Percentiles rank a stretch among this genome's conserved stretches.
phyloP scores from a whole-genome alignment of 805 yeast genomes.

The Candida easanensis region DNA sequence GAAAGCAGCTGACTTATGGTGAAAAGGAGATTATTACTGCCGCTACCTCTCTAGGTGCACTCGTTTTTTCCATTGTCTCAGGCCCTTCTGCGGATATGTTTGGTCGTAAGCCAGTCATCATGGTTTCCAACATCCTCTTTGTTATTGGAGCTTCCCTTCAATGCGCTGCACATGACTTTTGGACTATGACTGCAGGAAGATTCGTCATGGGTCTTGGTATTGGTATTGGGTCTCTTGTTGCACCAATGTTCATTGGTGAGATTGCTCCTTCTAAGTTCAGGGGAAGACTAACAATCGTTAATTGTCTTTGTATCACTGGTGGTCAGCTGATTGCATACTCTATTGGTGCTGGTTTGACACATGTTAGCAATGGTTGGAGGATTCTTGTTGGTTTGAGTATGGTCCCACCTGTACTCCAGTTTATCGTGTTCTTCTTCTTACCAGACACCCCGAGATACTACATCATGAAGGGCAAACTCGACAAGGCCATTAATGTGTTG shows the following conservation, averaged over 20 bases:
- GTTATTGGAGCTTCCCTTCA: slow-evolving; percentile 83
- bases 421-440: slow-evolving; percentile 70
- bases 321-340: slow-evolving; percentile 94
- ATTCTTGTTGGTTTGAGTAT: slow-evolving; percentile 84
- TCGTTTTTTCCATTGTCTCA: slow-evolving; percentile 72
- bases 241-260: slow-evolving; percentile 89
- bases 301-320: slow-evolving; percentile 86
- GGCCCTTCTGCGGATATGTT: slow-evolving; percentile 78
- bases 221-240: slow-evolving; percentile 87
- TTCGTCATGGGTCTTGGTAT: slow-evolving; percentile 84
- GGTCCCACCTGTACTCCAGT: slow-evolving; percentile 80
- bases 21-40: slow-evolving; percentile 88
- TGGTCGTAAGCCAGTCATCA: slow-evolving; percentile 81
- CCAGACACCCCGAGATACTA: slow-evolving; percentile 95
- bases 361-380: slow-evolving; percentile 86
- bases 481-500: slow-evolving; percentile 66
- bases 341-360: slow-evolving; percentile 80
- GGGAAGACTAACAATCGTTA: slow-evolving; percentile 85
- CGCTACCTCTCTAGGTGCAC: slow-evolving; percentile 91
- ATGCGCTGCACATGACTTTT: slow-evolving; percentile 71
- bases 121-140: slow-evolving; percentile 81
- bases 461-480: slow-evolving; percentile 63
- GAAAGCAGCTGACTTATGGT: slow-evolving; percentile 58
- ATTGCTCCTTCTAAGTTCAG: slow-evolving; percentile 88
- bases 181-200: slow-evolving; percentile 92